Evolutionary conservation across 2,329 filamentous ascomycete species (phyloP).

Genomic region (Colletotrichum lupini): DNA sequence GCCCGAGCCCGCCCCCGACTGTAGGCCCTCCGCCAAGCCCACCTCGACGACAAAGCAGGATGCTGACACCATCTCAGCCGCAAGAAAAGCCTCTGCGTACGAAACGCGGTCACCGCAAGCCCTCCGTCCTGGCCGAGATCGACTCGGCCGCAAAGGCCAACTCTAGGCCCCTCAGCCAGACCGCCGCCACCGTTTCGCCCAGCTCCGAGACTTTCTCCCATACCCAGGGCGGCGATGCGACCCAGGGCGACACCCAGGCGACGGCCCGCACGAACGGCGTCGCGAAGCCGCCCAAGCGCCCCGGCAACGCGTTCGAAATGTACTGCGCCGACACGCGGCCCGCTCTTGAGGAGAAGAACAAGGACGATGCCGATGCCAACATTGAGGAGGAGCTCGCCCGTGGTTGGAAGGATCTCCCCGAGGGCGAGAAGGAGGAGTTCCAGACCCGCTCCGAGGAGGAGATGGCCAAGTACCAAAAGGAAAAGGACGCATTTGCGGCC

Average conservation of each 20-base stretch:
- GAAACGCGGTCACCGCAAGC: constrained; percentile 77
- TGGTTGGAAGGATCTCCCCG: constrained; percentile 64
- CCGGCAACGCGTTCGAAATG: constrained; percentile 63
- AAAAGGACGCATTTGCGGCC: constrained; percentile 45
- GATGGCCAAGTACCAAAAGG: constrained; percentile 53
- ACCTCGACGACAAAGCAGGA: constrained; percentile 36
- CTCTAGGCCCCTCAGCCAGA: constrained; percentile 58
- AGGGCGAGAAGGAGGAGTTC: constrained; percentile 61
- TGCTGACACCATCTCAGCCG: constrained; percentile 60
- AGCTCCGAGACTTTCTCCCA: constrained; percentile 66
- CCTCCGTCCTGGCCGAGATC: constrained; percentile 58
- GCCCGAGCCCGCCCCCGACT: constrained; percentile 82
- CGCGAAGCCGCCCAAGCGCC: constrained; percentile 54
- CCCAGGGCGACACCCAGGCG: constrained; percentile 45
- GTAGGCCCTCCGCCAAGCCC: constrained; percentile 57
- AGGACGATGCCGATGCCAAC: constrained; percentile 49
- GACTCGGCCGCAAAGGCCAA: constrained; percentile 53
- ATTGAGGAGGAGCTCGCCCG: constrained; percentile 67
- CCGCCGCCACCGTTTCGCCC: constrained; percentile 57
- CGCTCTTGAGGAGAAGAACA: constrained; percentile 55
- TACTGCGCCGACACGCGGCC: constrained; percentile 64
- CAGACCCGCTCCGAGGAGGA: constrained; percentile 54
- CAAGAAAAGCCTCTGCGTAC: constrained; percentile 82
- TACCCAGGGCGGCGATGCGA: constrained; percentile 46
- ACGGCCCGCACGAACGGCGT: constrained; percentile 51